A percentile compares a stretch with the other conserved stretches of the same genome.
Evolutionary conservation across 495 filamentous ascomycete species (phyloP).

Genomic region (Aspergillus coremiiformis): DNA sequence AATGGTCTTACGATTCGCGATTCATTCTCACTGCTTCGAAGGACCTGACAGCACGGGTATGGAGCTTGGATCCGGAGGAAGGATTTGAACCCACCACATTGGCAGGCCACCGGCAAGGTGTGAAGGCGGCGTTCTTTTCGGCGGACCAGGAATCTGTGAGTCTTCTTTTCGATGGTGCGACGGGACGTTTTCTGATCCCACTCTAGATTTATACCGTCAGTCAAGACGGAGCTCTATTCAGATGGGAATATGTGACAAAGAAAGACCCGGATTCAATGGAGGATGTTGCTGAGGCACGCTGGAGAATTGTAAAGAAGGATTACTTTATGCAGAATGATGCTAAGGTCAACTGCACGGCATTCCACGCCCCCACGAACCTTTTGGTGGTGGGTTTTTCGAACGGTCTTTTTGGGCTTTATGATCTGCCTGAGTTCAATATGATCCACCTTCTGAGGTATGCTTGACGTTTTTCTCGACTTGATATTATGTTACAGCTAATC

Average conservation of each 20-base stretch:
- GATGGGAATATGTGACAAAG: constrained; percentile 52
- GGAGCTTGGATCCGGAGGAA: constrained; percentile 81
- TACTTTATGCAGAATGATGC: constrained; percentile 90
- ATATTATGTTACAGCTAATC: constrained; percentile 17
- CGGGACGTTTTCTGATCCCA: constrained; percentile 39
- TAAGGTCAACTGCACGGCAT: constrained; percentile 78
- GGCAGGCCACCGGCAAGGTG: constrained; percentile 79
- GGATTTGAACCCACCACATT: constrained; percentile 84
- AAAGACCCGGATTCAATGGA: constrained; percentile 54
- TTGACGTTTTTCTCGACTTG: background rate
- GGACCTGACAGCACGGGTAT: constrained; percentile 88
- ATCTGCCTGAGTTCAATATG: constrained; percentile 92
- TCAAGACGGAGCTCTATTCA: constrained; percentile 59
- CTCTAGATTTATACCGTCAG: constrained; percentile 66
- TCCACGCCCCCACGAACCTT: constrained; percentile 77
- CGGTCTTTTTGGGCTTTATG: constrained; percentile 86
- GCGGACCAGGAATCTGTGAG: constrained; percentile 73
- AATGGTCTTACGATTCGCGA: constrained; percentile 91
- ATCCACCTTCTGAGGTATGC: constrained; percentile 71
- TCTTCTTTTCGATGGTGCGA: constrained; percentile 12
- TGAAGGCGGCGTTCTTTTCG: constrained; percentile 87
- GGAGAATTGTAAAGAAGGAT: constrained; percentile 80
- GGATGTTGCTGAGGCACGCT: constrained; percentile 56
- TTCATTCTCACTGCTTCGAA: constrained; percentile 89
- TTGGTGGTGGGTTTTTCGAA: constrained; percentile 92